Evolutionary conservation across 2,329 filamentous ascomycete genomes (phyloP).

Genomic region (Calonectria pteridis): DNA sequence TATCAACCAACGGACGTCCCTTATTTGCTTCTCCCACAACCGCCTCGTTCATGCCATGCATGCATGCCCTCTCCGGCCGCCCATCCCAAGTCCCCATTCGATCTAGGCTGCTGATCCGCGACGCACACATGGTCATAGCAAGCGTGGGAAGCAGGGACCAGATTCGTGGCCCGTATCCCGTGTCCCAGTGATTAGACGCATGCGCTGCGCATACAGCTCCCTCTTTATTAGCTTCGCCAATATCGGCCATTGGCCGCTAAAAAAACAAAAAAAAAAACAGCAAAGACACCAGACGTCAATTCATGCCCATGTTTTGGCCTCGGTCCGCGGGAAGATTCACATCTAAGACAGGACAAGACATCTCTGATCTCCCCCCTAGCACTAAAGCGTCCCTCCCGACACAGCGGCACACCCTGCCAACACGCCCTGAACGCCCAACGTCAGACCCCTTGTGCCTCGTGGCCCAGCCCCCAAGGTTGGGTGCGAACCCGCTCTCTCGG

Average conservation of each 20-base stretch:
- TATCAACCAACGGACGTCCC: constrained; percentile 10
- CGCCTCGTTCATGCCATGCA: constrained; percentile 15
- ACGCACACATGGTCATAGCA: constrained; percentile 9
- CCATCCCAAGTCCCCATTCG: constrained; percentile 7
- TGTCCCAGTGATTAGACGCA: not conserved
- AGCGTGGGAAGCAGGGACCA: constrained; percentile 5
- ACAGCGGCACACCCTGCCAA: constrained; percentile 36
- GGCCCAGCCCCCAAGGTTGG: constrained; percentile 22
- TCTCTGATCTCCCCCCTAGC: not conserved
- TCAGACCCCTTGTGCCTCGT: constrained; percentile 27
- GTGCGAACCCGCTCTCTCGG: constrained; percentile 11
- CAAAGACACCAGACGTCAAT: not conserved
- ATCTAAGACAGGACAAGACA: constrained; percentile 7
- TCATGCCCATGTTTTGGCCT: not conserved
- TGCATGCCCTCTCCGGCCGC: constrained; percentile 13
- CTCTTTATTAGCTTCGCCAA: constrained; percentile 23
- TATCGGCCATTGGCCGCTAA: not conserved
- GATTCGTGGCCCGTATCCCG: not conserved
- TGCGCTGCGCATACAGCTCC: not conserved
- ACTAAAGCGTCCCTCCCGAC: constrained; percentile 27
- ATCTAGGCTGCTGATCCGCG: constrained; percentile 16
- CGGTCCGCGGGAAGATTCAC: not conserved
- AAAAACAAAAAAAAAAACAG: no score
- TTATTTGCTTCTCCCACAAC: constrained; percentile 11
- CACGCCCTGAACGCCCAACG: not conserved